Percentiles rank a stretch among this genome's conserved stretches.
Conservation (phyloP, 139 green algal genomes). For the Gonium pectorale region DNA sequence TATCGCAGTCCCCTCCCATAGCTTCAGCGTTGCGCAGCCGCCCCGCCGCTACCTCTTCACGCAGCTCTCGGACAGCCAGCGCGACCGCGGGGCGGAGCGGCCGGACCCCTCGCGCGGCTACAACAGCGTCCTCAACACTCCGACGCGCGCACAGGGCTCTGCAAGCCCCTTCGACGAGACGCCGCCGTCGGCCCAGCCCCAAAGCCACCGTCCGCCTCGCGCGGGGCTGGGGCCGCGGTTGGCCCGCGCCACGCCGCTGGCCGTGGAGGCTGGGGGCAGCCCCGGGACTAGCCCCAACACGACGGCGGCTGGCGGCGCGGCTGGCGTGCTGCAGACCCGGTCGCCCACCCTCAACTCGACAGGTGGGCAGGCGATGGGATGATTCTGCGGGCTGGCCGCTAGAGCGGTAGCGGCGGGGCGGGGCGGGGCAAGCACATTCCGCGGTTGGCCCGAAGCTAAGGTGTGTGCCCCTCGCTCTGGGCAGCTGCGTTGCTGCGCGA, state of each 20-base stretch:
- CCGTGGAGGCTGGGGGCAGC: not conserved
- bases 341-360: conserved; percentile 1
- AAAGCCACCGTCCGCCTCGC: not conserved
- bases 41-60: conserved; percentile 6
- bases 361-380: not conserved
- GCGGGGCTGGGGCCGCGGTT: conserved; percentile 3
- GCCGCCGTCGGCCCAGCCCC: not conserved
- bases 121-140: conserved; percentile 22
- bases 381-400: no score
- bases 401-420: no score
- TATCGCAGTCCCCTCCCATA: no score
- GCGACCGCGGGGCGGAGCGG: not conserved
- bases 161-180: not conserved
- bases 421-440: no score
- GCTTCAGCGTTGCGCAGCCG: not conserved
- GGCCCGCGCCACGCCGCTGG: not conserved
- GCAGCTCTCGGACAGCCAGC: conserved; percentile 19
- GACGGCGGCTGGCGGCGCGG: not conserved
- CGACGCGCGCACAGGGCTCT: not conserved
- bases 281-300: not conserved
- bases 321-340: not conserved
- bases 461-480: no score
- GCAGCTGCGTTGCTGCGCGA: no score
- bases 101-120: conserved; percentile 11
- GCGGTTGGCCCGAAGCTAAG: no score